A percentile compares a stretch with the other conserved stretches of the same genome.
These are phyloP conservation scores for Silene conica DNA, from an alignment of 148 eudicot species.

Conservation along the genomic window DNA sequence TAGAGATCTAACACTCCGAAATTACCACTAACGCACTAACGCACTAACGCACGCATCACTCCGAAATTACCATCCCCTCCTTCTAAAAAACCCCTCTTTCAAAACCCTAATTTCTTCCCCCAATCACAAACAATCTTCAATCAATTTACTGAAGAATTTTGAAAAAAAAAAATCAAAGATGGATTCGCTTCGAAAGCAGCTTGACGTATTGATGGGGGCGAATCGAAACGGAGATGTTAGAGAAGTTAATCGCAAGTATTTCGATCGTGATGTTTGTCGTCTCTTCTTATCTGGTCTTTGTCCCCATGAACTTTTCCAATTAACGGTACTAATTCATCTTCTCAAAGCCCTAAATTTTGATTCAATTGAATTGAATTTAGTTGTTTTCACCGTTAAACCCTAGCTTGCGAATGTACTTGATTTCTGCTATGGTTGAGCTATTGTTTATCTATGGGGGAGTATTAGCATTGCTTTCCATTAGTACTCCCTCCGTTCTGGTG, in stretches of 20 bases:
- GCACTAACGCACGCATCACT: no score
- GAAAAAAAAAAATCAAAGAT: slow-evolving; percentile 24
- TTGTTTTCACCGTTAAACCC: neutral
- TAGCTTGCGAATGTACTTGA: neutral
- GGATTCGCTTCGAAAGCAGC: slow-evolving; percentile 94
- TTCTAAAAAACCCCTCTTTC: neutral
- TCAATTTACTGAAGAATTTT: neutral
- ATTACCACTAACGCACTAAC: no score
- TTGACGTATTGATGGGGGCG: slow-evolving; percentile 93
- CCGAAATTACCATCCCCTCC: neutral
- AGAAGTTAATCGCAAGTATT: slow-evolving; percentile 83
- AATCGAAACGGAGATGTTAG: slow-evolving; percentile 85
- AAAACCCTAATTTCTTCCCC: slow-evolving; percentile 6
- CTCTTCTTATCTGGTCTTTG: slow-evolving; percentile 87
- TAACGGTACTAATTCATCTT: slow-evolving; percentile 50
- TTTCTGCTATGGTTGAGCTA: neutral
- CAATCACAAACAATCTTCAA: neutral
- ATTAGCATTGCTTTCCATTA: no score
- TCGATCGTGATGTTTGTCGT: slow-evolving; percentile 95
- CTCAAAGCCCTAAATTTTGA: no score
- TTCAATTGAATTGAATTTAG: neutral
- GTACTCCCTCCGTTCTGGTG: neutral
- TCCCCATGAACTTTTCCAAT: slow-evolving; percentile 95
- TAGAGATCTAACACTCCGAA: no score
- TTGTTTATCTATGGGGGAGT: neutral